Evolutionary conservation across 2,329 filamentous ascomycete genomes (phyloP), one percentile per base, ranked within the genome.

Genomic region (Pseudogymnoascus sp.): DNA sequence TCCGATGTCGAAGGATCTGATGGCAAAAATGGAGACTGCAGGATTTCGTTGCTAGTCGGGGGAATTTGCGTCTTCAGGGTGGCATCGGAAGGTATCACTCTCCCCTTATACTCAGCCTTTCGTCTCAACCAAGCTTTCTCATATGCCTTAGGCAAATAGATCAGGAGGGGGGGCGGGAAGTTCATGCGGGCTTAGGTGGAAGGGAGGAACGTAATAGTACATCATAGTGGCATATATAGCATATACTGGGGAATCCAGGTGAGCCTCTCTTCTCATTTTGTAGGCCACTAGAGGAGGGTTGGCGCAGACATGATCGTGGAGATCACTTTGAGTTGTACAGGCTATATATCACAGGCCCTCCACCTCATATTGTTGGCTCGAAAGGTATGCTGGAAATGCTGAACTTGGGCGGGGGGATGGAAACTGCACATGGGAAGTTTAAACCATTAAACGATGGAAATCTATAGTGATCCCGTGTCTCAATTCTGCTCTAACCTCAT

Each of bases 381-480:
- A 31, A 29, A n/a, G 16, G 29, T 33, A 33, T 8, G 10, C 10
- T 21, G 29, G 16, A 16, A 21, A 33, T 8, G n/a, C 10, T 21
- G 29, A 29, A 21, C 49, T 31, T 52, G 49, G 29, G 29, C 49
- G 29, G 11, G 26, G 49, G 11, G 1, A 35, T 33, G 29, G 49
- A 55, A 55, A 55, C 49, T 55, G 49, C 49, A 55, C 49, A 33
- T 4, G 16, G 45, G 49, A 21, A 19, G 26, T 55, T 55, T 35
- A 33, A 55, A 35, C 49, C 29, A 55, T 55, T 55, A 55, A 55
- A 55, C 33, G 49, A 19, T 55, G 45, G 49, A 55, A 55, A 55
- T 55, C 29, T 55, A 55, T 33, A 21, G 29, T 31, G 29, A 26
- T 55, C 49, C 49, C 29, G 49, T 21, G 49, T 55, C 49, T 55